Base-by-base conservation (phyloP, 177 flowering plant genomes). In the Vitis hybrid region DNA sequence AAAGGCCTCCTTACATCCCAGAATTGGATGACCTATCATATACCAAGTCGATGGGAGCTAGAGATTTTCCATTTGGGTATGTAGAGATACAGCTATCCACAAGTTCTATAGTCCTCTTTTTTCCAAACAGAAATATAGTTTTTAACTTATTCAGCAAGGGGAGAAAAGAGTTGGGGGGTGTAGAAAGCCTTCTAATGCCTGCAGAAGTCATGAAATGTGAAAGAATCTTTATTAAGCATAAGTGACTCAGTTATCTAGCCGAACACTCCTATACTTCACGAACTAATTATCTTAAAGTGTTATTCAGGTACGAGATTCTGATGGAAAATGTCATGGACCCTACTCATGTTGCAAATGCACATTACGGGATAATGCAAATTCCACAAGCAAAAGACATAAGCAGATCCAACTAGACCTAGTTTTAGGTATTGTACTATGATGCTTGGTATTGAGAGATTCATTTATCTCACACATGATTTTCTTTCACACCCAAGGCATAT, bases 321-420 rank as follows among this genome's bases (percentile, higher is more conserved):
- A 78, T 79, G 57, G 97, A 94, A 74, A 94, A 92, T 81, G 90
- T 94, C 39, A 88, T 92, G 95, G 98, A 94, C 75, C 98, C 26
- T 2, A 0, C 3, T 26, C 26, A 26, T 26, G 26, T 97, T 73
- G 81, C 97, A 68, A 92, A 94, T 71, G 91, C 97, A 52, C 98
- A 94, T 79, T 85, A 84, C 72, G 88, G 92, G 70, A 67, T 92
- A 73, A 75, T 90, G 88, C 73, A 52, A 70, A 18, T 52, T 56
- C 81, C 74, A 15, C 54, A 74, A 48, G 78, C 82, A 74, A 75
- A 78, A 26, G 26, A 26, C 72, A 82, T 87, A 81, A 76, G 87
- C 71, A 57, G 61, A 65, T 51, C 22, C 13, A 50, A 11, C 59
- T 48, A 65, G 70, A 19, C 54, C 61, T 48, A 50, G 54, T 20